Evolutionary conservation across 169 alveolate genomes (phyloP).

Genomic region (Plasmodium falciparum): DNA sequence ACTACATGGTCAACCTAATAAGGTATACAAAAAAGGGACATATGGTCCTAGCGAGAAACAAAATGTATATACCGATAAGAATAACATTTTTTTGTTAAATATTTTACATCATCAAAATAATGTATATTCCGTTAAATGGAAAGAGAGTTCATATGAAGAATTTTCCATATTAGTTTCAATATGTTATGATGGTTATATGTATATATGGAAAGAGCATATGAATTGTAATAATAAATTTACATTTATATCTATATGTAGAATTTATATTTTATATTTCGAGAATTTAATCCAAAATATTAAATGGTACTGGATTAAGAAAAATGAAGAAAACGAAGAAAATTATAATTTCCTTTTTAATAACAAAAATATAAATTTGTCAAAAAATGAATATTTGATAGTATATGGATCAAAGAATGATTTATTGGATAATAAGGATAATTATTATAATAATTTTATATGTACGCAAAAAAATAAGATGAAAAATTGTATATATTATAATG

Average conservation of each 20-base stretch:
- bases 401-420: constrained; percentile 42
- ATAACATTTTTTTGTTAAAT: constrained; percentile 33
- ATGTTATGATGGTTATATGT: constrained; percentile 71
- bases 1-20: not conserved
- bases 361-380: constrained; percentile 17
- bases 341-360: constrained; percentile 9
- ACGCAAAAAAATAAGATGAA: constrained; percentile 10
- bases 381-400: constrained; percentile 70
- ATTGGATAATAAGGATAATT: not conserved
- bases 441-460: not conserved
- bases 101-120: constrained; percentile 54
- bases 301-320: constrained; percentile 74
- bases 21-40: no score
- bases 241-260: constrained; percentile 50
- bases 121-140: constrained; percentile 72
- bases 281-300: constrained; percentile 19
- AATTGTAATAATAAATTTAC: constrained; percentile 67
- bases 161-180: constrained; percentile 39
- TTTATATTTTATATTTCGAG: constrained; percentile 46
- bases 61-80: constrained; percentile 52
- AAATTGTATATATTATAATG: constrained; percentile 10
- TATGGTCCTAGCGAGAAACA: not conserved
- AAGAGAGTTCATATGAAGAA: constrained; percentile 28
- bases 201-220: constrained; percentile 66
- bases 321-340: constrained; percentile 6